Evolutionary conservation across 306 rosid genomes (phyloP).

Genomic region (Lupinus albus): DNA sequence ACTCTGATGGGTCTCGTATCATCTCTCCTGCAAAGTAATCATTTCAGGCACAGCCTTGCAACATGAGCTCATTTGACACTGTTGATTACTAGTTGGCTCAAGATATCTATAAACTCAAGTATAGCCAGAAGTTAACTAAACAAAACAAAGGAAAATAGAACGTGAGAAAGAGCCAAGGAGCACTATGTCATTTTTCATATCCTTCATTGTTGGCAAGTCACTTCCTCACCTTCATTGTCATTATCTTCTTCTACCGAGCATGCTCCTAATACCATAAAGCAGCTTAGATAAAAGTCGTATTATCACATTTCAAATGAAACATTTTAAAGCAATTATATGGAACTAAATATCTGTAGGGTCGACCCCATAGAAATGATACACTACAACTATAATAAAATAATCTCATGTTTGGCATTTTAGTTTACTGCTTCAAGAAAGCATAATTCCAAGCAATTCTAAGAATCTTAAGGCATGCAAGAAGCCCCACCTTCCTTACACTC

Average conservation of each 20-base stretch:
- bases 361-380: background rate
- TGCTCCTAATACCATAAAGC: constrained; percentile 26
- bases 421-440: constrained; percentile 20
- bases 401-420: constrained; percentile 11
- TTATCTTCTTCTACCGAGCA: constrained; percentile 30
- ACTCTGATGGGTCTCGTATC: constrained; percentile 53
- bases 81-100: constrained; percentile 2
- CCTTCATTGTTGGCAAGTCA: constrained; percentile 15
- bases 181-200: constrained; percentile 13
- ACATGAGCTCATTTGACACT: constrained; percentile 13
- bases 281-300: constrained; percentile 19
- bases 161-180: constrained; percentile 16
- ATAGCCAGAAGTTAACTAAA: constrained; percentile 10
- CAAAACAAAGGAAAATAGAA: constrained; percentile 17
- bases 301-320: constrained; percentile 8
- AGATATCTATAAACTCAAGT: constrained; percentile 1
- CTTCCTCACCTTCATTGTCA: constrained; percentile 2
- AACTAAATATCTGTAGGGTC: background rate
- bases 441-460: constrained; percentile 30
- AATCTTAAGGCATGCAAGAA: constrained; percentile 49
- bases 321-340: background rate
- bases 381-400: constrained; percentile 8
- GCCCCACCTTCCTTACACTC: constrained; percentile 50
- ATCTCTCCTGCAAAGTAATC: constrained; percentile 52
- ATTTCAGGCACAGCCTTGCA: constrained; percentile 33